Conservation (phyloP, 2,329 filamentous ascomycete genomes). For the Fusarium secorum region DNA sequence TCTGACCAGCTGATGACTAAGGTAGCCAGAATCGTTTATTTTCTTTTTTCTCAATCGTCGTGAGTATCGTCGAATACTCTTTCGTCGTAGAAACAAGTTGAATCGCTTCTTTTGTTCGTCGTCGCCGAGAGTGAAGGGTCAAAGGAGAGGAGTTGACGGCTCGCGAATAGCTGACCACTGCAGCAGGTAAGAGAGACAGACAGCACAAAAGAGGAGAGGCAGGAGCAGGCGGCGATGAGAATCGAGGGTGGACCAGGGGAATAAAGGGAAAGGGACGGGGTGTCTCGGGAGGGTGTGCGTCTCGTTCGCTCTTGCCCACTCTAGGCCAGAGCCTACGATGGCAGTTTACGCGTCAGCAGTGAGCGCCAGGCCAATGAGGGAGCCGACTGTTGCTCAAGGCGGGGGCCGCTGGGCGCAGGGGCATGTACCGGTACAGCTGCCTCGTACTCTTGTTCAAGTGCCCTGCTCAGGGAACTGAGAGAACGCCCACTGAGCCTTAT, state of each 20-base stretch:
- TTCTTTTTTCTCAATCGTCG: constrained; percentile 7
- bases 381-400: constrained; percentile 14
- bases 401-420: constrained; percentile 41
- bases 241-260: constrained; percentile 45
- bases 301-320: constrained; percentile 39
- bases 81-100: constrained; percentile 8
- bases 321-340: constrained; percentile 42
- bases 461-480: constrained; percentile 3
- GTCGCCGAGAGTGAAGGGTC: constrained; percentile 22
- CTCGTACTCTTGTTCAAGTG: constrained; percentile 25
- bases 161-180: constrained; percentile 35
- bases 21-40: not conserved
- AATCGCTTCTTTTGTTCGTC: constrained; percentile 15
- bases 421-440: constrained; percentile 38
- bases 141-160: constrained; percentile 37
- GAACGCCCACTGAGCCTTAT: constrained; percentile 10
- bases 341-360: constrained; percentile 52
- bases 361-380: constrained; percentile 43
- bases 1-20: constrained; percentile 27
- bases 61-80: constrained; percentile 15
- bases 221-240: constrained; percentile 41
- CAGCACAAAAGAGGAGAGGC: constrained; percentile 33
- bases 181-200: constrained; percentile 8
- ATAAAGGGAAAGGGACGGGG: constrained; percentile 47
- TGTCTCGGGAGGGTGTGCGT: constrained; percentile 46